Conservation (phyloP, 495 filamentous ascomycete genomes). For the Aspergillus hancockii region DNA sequence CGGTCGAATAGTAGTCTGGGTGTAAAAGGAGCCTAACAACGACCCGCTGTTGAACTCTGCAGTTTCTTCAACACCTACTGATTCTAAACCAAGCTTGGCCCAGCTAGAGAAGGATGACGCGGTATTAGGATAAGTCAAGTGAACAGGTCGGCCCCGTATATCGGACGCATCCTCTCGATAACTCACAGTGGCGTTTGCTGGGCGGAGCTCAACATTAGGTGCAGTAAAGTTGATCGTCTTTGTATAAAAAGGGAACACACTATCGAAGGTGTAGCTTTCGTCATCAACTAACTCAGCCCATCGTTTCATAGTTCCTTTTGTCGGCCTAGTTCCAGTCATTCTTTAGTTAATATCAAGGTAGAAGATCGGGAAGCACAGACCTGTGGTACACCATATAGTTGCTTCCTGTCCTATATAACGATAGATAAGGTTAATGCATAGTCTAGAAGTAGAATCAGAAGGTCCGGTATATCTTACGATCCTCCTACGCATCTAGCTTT, state of each 20-base stretch:
- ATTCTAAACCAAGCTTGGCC: constrained; percentile 26
- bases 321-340: constrained; percentile 30
- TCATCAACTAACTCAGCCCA: constrained; percentile 53
- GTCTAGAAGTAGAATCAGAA: background rate
- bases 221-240: constrained; percentile 36
- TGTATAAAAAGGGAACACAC: constrained; percentile 44
- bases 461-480: constrained; percentile 31
- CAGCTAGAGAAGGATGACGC: constrained; percentile 36
- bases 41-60: constrained; percentile 33
- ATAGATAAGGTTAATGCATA: background rate
- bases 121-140: constrained; percentile 36
- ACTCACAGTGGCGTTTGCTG: constrained; percentile 19
- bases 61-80: constrained; percentile 28
- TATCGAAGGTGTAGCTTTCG: constrained; percentile 42
- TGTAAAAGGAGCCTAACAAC: constrained; percentile 42
- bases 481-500: constrained; percentile 41
- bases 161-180: constrained; percentile 32
- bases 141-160: constrained; percentile 27
- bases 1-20: constrained; percentile 35
- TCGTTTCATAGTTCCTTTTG: constrained; percentile 36
- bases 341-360: background rate
- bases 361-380: constrained; percentile 15
- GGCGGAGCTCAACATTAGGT: constrained; percentile 17
- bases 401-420: constrained; percentile 27
- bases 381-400: constrained; percentile 43